These are phyloP conservation scores for Stemphylium beticola DNA, from an alignment of 2,329 filamentous ascomycete genomes.

Conservation along the genomic window DNA sequence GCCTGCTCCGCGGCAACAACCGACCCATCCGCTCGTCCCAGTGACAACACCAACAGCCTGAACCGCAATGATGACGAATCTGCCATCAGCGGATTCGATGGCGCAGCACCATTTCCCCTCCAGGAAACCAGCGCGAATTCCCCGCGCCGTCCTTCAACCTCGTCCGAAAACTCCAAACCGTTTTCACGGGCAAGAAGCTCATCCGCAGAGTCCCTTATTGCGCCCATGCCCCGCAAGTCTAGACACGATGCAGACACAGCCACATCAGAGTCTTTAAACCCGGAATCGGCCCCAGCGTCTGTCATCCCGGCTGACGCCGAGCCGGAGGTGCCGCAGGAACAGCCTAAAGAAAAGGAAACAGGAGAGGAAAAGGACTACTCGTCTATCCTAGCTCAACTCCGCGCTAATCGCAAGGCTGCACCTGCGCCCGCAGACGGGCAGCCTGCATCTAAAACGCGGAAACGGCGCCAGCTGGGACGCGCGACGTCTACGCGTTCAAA, in stretches of 20 bases:
- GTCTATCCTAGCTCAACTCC: constrained; percentile 37
- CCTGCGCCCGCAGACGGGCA: constrained; percentile 23
- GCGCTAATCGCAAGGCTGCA: constrained; percentile 38
- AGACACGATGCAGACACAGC: constrained; percentile 19
- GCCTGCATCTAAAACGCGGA: constrained; percentile 28
- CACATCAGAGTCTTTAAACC: constrained; percentile 26
- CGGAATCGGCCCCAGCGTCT: constrained; percentile 25
- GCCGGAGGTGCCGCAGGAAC: constrained; percentile 13
- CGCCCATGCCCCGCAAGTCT: constrained; percentile 19
- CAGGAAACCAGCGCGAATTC: constrained; percentile 41
- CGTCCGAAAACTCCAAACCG: constrained; percentile 29
- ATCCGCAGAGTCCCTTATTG: constrained; percentile 29
- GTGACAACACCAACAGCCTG: constrained; percentile 14
- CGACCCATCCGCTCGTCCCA: constrained; percentile 19
- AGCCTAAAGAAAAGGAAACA: constrained; percentile 15
- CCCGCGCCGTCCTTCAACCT: constrained; percentile 39
- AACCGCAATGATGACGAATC: constrained; percentile 19
- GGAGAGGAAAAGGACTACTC: constrained; percentile 41
- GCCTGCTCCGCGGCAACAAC: constrained; percentile 29
- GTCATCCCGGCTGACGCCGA: constrained; percentile 27
- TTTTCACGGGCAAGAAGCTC: constrained; percentile 24
- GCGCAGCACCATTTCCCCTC: constrained; percentile 31
- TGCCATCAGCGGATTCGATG: constrained; percentile 25
- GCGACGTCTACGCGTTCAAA: constrained; percentile 41
- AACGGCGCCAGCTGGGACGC: constrained; percentile 38